Evolutionary conservation across 176 grass and related monocot genomes (phyloP).

Genomic region (Eleusine indica): DNA sequence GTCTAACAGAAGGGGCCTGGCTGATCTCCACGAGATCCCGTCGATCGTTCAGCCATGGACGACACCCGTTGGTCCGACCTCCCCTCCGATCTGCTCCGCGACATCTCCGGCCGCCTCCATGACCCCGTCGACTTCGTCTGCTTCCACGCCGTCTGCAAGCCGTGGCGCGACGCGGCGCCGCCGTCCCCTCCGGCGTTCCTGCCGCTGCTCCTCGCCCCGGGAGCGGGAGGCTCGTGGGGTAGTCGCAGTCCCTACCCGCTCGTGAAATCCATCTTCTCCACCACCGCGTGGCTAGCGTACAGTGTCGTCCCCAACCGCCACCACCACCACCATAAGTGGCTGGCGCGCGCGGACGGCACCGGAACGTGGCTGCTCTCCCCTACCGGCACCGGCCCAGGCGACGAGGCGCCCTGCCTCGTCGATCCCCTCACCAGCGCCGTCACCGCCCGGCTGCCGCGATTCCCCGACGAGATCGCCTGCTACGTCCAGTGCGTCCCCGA

Average conservation of each 20-base stretch:
- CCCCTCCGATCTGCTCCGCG: background rate
- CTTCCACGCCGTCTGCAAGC: slow-evolving; percentile 13
- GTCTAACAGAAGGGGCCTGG: no score
- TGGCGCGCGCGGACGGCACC: background rate
- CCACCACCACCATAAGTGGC: background rate
- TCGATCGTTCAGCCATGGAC: background rate
- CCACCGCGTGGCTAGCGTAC: background rate
- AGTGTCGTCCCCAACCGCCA: background rate
- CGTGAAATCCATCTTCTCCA: background rate
- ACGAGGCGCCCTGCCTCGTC: background rate
- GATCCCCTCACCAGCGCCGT: background rate
- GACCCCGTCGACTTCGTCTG: background rate
- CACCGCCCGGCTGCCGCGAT: background rate
- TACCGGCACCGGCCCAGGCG: background rate
- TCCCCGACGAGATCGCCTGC: background rate
- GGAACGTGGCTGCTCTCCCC: background rate
- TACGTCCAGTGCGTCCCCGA: background rate
- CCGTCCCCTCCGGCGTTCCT: background rate
- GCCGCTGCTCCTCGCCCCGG: background rate
- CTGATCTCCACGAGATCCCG: background rate
- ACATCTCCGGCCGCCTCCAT: background rate
- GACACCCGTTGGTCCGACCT: background rate
- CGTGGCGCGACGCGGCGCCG: background rate
- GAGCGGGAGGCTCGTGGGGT: background rate
- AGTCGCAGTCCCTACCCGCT: background rate